Evolutionary conservation across 2,329 filamentous ascomycete species (phyloP).

Genomic region (Fusarium decemcellulare): DNA sequence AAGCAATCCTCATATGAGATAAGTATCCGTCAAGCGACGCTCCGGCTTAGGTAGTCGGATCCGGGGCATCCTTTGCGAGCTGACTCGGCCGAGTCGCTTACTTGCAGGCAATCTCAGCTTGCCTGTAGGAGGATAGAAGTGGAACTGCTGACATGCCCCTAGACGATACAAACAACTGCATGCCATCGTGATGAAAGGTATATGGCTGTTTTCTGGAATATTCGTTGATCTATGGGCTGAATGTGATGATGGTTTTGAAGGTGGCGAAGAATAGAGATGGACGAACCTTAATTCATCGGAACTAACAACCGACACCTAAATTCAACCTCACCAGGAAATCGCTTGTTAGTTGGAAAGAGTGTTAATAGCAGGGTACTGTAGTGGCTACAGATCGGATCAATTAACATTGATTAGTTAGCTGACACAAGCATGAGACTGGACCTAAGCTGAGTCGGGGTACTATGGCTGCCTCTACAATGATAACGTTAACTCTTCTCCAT

Average conservation of each 20-base stretch:
- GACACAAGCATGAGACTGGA: neutral
- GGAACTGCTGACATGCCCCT: conserved; percentile 6
- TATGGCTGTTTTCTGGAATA: neutral
- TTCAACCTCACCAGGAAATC: neutral
- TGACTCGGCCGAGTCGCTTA: conserved; percentile 2
- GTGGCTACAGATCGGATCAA: neutral
- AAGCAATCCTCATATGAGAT: too few species aligned
- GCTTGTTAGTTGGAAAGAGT: neutral
- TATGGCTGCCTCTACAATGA: neutral
- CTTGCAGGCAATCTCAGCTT: conserved; percentile 1
- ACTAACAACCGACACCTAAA: too few species aligned
- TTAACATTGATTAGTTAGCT: neutral
- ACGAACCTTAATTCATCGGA: neutral
- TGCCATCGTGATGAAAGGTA: neutral
- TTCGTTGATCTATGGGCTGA: neutral
- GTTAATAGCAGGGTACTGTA: too few species aligned
- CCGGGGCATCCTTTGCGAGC: neutral
- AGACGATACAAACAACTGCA: conserved; percentile 1
- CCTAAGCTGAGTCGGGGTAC: neutral
- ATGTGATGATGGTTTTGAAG: neutral
- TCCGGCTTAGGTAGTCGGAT: too few species aligned
- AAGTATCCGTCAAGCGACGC: too few species aligned
- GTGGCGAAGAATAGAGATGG: neutral
- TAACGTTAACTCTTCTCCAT: neutral
- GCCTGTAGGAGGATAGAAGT: neutral